phyloP scores from a whole-genome alignment of 352 stramenopile genomes.

The Pythium chondricola region DNA sequence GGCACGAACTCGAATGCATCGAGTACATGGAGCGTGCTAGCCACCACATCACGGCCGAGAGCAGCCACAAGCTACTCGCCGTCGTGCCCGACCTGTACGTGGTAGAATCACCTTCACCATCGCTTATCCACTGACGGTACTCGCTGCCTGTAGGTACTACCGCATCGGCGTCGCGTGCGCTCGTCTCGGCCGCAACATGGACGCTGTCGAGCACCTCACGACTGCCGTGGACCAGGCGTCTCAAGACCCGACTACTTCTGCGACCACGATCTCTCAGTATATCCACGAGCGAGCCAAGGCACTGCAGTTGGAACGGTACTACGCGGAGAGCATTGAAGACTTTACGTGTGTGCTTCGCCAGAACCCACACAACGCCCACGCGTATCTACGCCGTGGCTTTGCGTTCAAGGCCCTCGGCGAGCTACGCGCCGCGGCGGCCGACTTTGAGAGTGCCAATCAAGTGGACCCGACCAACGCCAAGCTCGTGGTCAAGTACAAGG shows the following conservation, averaged over 20 bases:
- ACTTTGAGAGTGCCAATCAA: conserved; percentile 66
- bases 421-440: conserved; percentile 42
- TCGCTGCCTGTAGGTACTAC: conserved; percentile 54
- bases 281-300: conserved; percentile 76
- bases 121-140: too few species aligned
- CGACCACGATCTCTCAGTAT: conserved; percentile 27
- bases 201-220: conserved; percentile 69
- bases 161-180: conserved; percentile 58
- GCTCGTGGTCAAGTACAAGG: conserved; percentile 78
- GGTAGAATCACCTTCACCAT: neutral
- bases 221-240: conserved; percentile 25
- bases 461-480: conserved; percentile 60
- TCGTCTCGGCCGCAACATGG: conserved; percentile 37
- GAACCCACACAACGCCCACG: conserved; percentile 77
- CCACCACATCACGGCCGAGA: neutral
- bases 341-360: conserved; percentile 63
- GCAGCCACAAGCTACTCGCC: neutral
- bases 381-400: conserved; percentile 79
- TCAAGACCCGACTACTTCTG: neutral
- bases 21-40: conserved; percentile 30
- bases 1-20: conserved; percentile 37
- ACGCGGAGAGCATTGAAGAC: conserved; percentile 62
- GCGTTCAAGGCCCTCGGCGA: conserved; percentile 55
- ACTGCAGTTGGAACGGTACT: conserved; percentile 65
- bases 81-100: conserved; percentile 61